These are phyloP conservation scores for Zarea fungicola DNA, from an alignment of 2,329 filamentous ascomycete genomes.

Conservation along the genomic window DNA sequence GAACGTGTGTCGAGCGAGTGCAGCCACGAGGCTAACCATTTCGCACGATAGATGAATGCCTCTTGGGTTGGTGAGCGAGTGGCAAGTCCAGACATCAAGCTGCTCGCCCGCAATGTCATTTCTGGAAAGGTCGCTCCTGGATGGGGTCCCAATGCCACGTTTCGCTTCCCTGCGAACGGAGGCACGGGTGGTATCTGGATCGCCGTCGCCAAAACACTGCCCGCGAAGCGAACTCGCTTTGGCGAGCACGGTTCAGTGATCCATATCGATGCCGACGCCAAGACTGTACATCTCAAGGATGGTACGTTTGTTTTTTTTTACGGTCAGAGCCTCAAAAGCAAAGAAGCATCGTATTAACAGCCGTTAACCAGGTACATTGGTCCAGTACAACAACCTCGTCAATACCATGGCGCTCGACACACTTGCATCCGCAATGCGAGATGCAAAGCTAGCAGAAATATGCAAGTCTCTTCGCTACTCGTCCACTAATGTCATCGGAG, in stretches of 20 bases:
- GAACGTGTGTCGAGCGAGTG: no score
- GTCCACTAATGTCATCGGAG: constrained; percentile 93
- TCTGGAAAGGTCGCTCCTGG: constrained; percentile 84
- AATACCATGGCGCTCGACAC: constrained; percentile 87
- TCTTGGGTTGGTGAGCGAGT: constrained; percentile 92
- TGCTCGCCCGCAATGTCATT: constrained; percentile 79
- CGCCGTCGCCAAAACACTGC: constrained; percentile 79
- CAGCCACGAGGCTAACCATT: no score
- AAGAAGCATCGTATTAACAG: no score
- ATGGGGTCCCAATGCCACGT: constrained; percentile 91
- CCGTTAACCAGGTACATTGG: constrained; percentile 57
- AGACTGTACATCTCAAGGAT: constrained; percentile 69
- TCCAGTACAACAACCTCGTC: constrained; percentile 80
- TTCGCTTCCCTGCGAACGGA: constrained; percentile 85
- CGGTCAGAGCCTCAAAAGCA: not conserved
- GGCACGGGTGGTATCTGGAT: constrained; percentile 96
- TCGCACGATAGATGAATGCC: constrained; percentile 92
- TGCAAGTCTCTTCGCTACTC: constrained; percentile 95
- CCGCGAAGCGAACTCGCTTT: constrained; percentile 76
- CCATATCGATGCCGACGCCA: constrained; percentile 73
- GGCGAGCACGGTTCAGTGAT: constrained; percentile 71
- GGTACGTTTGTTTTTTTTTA: constrained; percentile 38
- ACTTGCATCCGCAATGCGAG: constrained; percentile 74
- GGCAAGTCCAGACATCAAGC: constrained; percentile 84
- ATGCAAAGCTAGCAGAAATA: constrained; percentile 74